Percentiles rank a stretch among this genome's conserved stretches.
phyloP scores from a whole-genome alignment of 495 filamentous ascomycete genomes.

The Mytilinidion resinicola region DNA sequence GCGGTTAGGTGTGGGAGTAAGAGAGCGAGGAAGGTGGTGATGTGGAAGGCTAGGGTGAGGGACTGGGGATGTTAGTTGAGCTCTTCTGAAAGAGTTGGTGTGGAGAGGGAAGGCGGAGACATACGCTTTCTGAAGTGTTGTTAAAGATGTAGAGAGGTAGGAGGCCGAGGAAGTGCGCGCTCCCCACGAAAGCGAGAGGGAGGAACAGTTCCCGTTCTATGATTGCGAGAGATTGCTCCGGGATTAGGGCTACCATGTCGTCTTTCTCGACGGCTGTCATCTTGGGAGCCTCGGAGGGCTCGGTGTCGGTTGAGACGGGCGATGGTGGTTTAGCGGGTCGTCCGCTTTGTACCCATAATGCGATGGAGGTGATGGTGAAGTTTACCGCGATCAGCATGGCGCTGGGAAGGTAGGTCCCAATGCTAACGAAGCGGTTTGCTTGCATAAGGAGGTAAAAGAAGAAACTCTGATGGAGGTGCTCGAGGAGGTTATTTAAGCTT shows the following conservation, averaged over 20 bases:
- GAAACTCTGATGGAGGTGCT: conserved; percentile 97
- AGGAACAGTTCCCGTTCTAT: conserved; percentile 70
- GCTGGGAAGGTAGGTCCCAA: conserved; percentile 93
- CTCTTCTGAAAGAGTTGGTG: background rate
- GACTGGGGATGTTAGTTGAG: background rate
- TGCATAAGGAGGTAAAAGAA: conserved; percentile 98
- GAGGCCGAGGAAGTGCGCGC: conserved; percentile 69
- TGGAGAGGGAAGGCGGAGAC: conserved; percentile 24
- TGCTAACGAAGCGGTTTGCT: conserved; percentile 87
- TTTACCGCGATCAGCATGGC: conserved; percentile 92
- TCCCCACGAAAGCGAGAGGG: conserved; percentile 64
- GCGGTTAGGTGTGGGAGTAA: conserved; percentile 55
- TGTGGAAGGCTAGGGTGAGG: conserved; percentile 51
- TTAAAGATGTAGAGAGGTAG: conserved; percentile 86
- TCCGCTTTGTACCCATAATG: conserved; percentile 84
- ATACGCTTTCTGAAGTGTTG: conserved; percentile 58
- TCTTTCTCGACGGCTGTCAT: conserved; percentile 32
- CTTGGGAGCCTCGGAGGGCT: conserved; percentile 10
- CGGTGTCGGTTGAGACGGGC: conserved; percentile 8
- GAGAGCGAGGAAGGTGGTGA: conserved; percentile 53
- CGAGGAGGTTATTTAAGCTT: conserved; percentile 90
- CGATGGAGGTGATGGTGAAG: conserved; percentile 92
- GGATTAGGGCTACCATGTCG: conserved; percentile 34
- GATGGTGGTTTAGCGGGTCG: conserved; percentile 28
- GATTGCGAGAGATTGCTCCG: conserved; percentile 27